Percentiles rank a stretch among this genome's conserved stretches.
Evolutionary conservation across 202 grass and related monocot species (phyloP).

Genomic region (Miscanthus sacchariflorus): DNA sequence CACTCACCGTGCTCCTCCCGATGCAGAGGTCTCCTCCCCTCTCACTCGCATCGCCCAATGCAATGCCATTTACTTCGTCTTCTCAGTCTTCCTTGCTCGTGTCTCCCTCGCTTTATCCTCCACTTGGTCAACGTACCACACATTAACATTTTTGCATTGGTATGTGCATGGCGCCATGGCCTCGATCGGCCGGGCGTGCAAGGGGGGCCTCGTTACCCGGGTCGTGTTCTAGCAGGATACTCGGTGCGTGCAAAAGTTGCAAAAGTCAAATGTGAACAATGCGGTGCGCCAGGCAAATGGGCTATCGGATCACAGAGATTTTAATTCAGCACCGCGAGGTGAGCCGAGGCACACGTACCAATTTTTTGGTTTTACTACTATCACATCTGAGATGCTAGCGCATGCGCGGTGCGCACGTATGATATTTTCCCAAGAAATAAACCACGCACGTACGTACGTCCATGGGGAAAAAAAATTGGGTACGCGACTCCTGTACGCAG

Average conservation of each 20-base stretch:
- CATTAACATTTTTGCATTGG: neutral
- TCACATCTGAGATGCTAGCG: neutral
- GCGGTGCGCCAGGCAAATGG: too few species aligned
- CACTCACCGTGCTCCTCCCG: neutral
- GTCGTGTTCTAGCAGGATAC: neutral
- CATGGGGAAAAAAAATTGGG: too few species aligned
- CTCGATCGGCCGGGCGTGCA: neutral
- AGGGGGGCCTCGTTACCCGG: too few species aligned
- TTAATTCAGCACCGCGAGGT: neutral
- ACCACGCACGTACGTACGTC: neutral
- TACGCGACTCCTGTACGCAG: too few species aligned
- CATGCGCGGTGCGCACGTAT: neutral
- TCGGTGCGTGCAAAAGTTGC: neutral
- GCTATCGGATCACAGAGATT: too few species aligned
- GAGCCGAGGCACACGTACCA: neutral
- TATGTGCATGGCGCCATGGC: neutral
- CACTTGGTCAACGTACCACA: neutral
- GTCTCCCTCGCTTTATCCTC: neutral
- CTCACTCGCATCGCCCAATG: neutral
- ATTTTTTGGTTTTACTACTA: neutral
- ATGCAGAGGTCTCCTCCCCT: conserved; percentile 20
- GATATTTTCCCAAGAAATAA: neutral
- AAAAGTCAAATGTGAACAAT: neutral
- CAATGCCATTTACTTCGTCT: neutral
- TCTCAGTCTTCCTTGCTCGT: neutral